phyloP scores from a whole-genome alignment of 176 grass and related monocot genomes.

The Coix lacrymajobi region DNA sequence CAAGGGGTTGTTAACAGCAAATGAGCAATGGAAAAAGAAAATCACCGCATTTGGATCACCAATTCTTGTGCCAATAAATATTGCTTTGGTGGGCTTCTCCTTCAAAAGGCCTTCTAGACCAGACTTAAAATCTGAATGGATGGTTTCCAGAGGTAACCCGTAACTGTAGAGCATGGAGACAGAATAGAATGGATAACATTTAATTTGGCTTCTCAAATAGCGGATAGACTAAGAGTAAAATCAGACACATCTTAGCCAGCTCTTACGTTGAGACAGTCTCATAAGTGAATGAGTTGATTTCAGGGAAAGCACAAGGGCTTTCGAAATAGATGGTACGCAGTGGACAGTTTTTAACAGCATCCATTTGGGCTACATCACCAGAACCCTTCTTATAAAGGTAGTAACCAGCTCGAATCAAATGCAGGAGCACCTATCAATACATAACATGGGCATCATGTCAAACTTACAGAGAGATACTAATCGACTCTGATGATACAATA shows the following conservation, averaged over 20 bases:
- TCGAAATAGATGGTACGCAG: constrained; percentile 98
- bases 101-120: constrained; percentile 77
- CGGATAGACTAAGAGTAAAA: constrained; percentile 14
- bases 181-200: background rate
- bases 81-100: constrained; percentile 86
- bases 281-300: constrained; percentile 97
- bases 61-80: constrained; percentile 99
- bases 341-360: constrained; percentile 63
- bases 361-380: constrained; percentile 33
- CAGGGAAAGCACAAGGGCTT: constrained; percentile 82
- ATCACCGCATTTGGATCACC: constrained; percentile 97
- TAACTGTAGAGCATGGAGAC: constrained; percentile 51
- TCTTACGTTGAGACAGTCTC: constrained; percentile 78
- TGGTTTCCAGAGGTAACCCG: constrained; percentile 87
- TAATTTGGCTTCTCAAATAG: constrained; percentile 25
- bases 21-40: constrained; percentile 17
- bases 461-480: constrained; percentile 17
- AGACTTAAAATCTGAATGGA: constrained; percentile 92
- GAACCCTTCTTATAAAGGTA: constrained; percentile 64
- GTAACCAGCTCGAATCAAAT: constrained; percentile 97
- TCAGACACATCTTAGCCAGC: constrained; percentile 2
- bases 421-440: constrained; percentile 69
- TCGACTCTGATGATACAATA: background rate
- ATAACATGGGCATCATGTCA: constrained; percentile 15
- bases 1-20: constrained; percentile 13